Base-by-base conservation (phyloP, 768 basidiomycete genomes). In the Phaeotremella skinneri region DNA sequence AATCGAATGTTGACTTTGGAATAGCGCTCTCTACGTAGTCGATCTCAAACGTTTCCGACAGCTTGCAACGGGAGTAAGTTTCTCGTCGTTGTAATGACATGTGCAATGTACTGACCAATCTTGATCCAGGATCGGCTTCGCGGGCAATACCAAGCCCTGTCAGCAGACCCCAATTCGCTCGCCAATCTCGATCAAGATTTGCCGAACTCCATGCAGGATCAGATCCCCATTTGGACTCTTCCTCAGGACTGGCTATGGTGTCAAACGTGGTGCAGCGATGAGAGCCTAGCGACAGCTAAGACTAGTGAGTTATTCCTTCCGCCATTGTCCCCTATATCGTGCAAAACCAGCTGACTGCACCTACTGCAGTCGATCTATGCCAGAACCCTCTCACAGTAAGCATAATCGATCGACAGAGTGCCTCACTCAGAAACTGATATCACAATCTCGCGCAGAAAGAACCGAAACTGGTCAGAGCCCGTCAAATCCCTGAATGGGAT, bases 221-320 rank as follows among this genome's bases (percentile, higher is more conserved):
- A 90, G 66, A 89, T 99, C 37, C 94, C 94, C 0, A 99, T 99
- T 58, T 88, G 84, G 77, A 91, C 96, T 0, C 80, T 98, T 16
- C 84, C 85, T 59, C 88, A 91, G 77, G 89, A 91, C 68, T 99
- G 96, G 96, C 79, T 98, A 67, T 99, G 96, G 94, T 98, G 94
- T 74, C 94, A 98, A 81, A 98, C 94, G 0, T 98, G 96, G 96
- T 99, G 96, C 85, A 84, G 60, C 43, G 75, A 78, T 45, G 79
- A 79, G 52, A 68, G 66, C 23, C 63, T 80, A 2, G 62, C 65
- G 9, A 63, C 68, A 16, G 79, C 79, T 11, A 79, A 79, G 66
- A 79, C 79, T 17, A 78, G 73, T 76, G 49, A 61, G 75, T 71
- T 11, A 17, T n/a, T n/a, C 29, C 21, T 42, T 55, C 54, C 43